These are phyloP conservation scores for Prunus mume DNA, from an alignment of 306 rosid genomes.

Conservation along the genomic window DNA sequence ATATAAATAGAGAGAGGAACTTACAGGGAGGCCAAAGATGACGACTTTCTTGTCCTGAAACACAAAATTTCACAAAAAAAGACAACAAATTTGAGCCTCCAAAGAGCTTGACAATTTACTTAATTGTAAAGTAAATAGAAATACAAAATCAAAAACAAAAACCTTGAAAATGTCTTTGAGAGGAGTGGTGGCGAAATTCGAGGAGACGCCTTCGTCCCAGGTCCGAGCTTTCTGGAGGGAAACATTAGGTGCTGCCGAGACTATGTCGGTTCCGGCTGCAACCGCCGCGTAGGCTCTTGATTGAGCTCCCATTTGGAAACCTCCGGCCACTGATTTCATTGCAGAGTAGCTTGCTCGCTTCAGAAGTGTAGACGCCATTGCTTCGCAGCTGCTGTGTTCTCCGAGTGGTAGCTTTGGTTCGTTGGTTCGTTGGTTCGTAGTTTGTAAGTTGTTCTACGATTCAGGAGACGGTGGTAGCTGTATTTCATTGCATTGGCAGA, in stretches of 20 bases:
- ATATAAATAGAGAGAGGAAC: slow-evolving; percentile 12
- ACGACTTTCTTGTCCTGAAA: slow-evolving; percentile 82
- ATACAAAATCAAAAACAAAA: slow-evolving; percentile 24
- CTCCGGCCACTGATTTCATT: slow-evolving; percentile 34
- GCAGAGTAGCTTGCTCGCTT: slow-evolving; percentile 49
- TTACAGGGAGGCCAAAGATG: slow-evolving; percentile 96
- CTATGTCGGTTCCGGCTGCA: slow-evolving; percentile 64
- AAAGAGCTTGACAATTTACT: not conserved
- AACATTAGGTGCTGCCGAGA: slow-evolving; percentile 66
- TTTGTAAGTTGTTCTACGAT: not conserved
- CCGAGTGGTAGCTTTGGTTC: no score
- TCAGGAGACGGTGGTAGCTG: not conserved
- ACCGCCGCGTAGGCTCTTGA: slow-evolving; percentile 53
- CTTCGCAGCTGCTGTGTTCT: slow-evolving; percentile 10
- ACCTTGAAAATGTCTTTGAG: slow-evolving; percentile 85
- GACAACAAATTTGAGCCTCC: not conserved
- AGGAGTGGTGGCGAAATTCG: slow-evolving; percentile 83
- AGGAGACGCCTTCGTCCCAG: slow-evolving; percentile 90
- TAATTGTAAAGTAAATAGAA: not conserved
- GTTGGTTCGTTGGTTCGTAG: not conserved
- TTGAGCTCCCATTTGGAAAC: slow-evolving; percentile 29
- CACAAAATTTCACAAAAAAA: not conserved
- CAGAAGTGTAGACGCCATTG: slow-evolving; percentile 58
- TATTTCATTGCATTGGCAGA: not conserved
- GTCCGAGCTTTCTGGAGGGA: slow-evolving; percentile 90